These are phyloP conservation scores for Coemansia sp. DNA, from an alignment of 192 early-diverging fungal species.

Conservation along the genomic window DNA sequence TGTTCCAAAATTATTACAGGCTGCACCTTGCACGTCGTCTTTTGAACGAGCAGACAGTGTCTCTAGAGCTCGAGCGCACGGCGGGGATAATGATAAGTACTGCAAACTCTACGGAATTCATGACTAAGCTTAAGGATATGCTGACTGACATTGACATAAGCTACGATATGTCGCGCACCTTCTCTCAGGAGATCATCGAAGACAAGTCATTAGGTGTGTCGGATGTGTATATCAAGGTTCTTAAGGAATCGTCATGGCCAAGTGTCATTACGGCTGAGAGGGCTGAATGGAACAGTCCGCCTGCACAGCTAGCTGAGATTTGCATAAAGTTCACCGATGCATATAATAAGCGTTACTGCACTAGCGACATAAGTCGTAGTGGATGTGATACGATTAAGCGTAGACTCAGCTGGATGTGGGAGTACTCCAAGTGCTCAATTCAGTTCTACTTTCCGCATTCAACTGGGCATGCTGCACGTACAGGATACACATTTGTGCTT, in stretches of 20 bases:
- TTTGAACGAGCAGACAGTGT: constrained; percentile 77
- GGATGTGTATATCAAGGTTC: constrained; percentile 74
- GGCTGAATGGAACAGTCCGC: constrained; percentile 78
- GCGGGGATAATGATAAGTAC: constrained; percentile 80
- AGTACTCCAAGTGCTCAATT: constrained; percentile 78
- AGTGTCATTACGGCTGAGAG: constrained; percentile 4
- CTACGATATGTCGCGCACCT: constrained; percentile 2
- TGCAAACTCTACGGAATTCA: constrained; percentile 84
- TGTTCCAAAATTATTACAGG: constrained; percentile 93
- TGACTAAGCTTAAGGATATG: constrained; percentile 84
- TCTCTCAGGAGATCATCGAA: not conserved
- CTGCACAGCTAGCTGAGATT: constrained; percentile 81
- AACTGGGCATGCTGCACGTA: constrained; percentile 65
- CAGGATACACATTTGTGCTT: constrained; percentile 47
- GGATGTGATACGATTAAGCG: constrained; percentile 26
- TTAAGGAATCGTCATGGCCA: constrained; percentile 60
- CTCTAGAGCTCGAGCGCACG: constrained; percentile 79
- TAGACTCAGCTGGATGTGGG: constrained; percentile 84
- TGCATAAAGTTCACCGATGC: constrained; percentile 76
- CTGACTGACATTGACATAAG: constrained; percentile 72
- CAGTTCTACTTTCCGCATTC: constrained; percentile 71
- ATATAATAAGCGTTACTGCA: constrained; percentile 78
- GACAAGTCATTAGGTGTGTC: constrained; percentile 50
- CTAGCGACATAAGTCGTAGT: constrained; percentile 66
- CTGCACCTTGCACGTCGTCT: constrained; percentile 85